Percentiles rank a stretch among this genome's conserved stretches.
phyloP scores from a whole-genome alignment of 2,329 filamentous ascomycete genomes.

The Aaosphaeria arxii region DNA sequence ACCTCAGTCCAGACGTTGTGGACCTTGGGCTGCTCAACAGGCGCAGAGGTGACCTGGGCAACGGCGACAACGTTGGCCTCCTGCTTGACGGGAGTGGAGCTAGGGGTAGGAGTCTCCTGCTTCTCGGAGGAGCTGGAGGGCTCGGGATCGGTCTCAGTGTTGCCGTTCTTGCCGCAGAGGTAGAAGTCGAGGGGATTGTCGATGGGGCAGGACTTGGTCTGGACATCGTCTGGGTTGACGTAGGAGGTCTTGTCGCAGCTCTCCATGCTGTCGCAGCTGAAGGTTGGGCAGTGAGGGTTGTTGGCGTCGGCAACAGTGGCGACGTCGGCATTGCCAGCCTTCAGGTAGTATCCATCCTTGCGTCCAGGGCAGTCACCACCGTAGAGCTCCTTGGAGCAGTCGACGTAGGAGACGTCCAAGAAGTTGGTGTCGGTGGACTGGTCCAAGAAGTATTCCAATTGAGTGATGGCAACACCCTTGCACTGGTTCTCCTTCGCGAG shows the following conservation, averaged over 20 bases:
- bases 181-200: conserved; percentile 29
- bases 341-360: conserved; percentile 32
- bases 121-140: conserved; percentile 6
- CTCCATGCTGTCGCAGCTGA: conserved; percentile 18
- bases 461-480: conserved; percentile 27
- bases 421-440: conserved; percentile 21
- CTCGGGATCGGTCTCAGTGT: neutral
- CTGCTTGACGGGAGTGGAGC: conserved; percentile 4
- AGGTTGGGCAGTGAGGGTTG: conserved; percentile 31
- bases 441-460: conserved; percentile 33
- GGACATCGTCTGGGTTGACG: conserved; percentile 27
- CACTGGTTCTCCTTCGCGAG: conserved; percentile 31
- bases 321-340: conserved; percentile 18
- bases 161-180: conserved; percentile 26
- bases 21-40: conserved; percentile 2
- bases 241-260: conserved; percentile 30
- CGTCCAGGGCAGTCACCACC: conserved; percentile 28
- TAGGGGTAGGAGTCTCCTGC: conserved; percentile 6
- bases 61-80: conserved; percentile 13
- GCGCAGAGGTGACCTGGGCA: conserved; percentile 17
- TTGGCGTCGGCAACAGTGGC: conserved; percentile 10
- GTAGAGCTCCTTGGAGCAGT: conserved; percentile 17
- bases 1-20: conserved; percentile 27
- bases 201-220: conserved; percentile 31
- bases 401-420: conserved; percentile 39